Base-by-base conservation (phyloP, 495 filamentous ascomycete genomes). In the Podospora anserina region DNA sequence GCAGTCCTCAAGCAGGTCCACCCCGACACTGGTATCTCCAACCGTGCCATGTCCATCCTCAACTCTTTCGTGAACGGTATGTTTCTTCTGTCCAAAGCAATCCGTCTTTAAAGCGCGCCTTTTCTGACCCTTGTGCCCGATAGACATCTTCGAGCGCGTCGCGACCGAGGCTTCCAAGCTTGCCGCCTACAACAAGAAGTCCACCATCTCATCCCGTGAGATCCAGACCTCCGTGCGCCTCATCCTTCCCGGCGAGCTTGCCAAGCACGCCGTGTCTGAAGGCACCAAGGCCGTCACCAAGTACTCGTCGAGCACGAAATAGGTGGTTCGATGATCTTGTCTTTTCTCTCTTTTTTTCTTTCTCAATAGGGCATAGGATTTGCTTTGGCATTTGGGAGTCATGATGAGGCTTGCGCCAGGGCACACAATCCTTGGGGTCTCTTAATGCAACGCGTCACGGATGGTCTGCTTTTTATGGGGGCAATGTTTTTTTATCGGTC, bases 171-270 rank as follows among this genome's bases (percentile, higher is more conserved):
- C 95, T 57, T 97, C 93, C 79, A 99, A 99, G 90, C 89, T 99
- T 61, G 95, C 95, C 73, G 96, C 95, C 65, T 99, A 99, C 87
- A 99, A 99, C 90, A 99, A 99, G 91, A 99, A 99, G 88, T 97
- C 94, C 59, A 99, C 95, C 82, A 99, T 99, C 85, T 98, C 95
- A 27, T 97, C 94, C 70, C 90, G 95, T 79, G 95, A 99, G 85
- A 99, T 99, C 79, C 95, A 99, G 88, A 99, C 95, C 74, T 99
- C 95, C 84, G 95, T 99, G 72, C 90, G 95, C 68, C 89, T 99
- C 57, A 99, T 99, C 81, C 92, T 99, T 20, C 95, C 95, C 55
- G 95, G 95, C 82, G 95, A 99, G 86, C 88, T 99, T 67, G 95
- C 95, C 79, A 99, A 99, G 90, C 95, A 99, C 83, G 95, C 95